phyloP scores from a whole-genome alignment of 345 rosid genomes.

The Linum tenue region DNA sequence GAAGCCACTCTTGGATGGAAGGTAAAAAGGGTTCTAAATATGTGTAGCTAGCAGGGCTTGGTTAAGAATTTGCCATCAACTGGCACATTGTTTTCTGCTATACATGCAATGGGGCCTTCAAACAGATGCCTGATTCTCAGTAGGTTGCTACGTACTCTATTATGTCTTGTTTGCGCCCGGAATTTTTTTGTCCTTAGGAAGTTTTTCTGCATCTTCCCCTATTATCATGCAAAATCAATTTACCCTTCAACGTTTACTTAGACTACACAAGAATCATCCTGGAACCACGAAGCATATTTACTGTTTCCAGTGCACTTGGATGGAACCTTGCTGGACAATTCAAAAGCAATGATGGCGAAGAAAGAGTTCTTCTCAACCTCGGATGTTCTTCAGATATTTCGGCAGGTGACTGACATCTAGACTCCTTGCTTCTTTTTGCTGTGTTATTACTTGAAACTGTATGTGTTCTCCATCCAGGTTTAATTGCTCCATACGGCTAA shows the following conservation, averaged over 20 bases:
- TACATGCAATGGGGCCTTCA: neutral
- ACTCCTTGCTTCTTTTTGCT: neutral
- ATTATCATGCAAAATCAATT: neutral
- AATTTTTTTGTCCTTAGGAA: neutral
- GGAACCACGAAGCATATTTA: constrained; percentile 92
- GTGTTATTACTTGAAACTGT: neutral
- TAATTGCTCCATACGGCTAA: neutral
- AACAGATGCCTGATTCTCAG: neutral
- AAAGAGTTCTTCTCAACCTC: constrained; percentile 74
- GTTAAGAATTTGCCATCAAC: neutral
- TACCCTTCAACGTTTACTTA: constrained; percentile 16
- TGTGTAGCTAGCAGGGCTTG: neutral
- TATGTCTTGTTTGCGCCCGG: too few relatives aligned
- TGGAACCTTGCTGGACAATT: constrained; percentile 87
- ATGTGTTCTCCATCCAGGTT: neutral
- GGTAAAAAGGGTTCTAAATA: neutral
- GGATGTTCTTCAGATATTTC: constrained; percentile 85
- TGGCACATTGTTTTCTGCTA: neutral
- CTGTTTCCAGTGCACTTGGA: constrained; percentile 95
- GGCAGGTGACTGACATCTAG: constrained; percentile 46
- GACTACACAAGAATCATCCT: constrained; percentile 67
- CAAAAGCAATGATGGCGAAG: constrained; percentile 65
- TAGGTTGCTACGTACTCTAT: too few relatives aligned
- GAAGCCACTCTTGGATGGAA: neutral
- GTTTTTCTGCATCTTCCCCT: neutral